Conservation (phyloP, 257 asterid genomes). For the Lantana camara region DNA sequence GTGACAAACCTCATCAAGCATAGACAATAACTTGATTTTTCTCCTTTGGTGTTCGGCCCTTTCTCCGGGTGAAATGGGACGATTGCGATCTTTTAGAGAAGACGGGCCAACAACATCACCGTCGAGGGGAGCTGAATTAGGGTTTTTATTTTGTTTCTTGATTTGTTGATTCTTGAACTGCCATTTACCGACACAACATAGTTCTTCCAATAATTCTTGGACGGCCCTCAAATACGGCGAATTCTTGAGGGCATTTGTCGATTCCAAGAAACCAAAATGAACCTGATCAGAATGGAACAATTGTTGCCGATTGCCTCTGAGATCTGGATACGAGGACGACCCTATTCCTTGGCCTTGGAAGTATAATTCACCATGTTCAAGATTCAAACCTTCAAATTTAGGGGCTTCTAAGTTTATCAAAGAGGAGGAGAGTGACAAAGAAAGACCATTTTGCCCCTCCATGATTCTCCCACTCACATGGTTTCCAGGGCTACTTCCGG, state of each 20-base stretch:
- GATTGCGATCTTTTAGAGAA: conserved; percentile 30
- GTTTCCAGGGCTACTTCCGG: conserved; percentile 25
- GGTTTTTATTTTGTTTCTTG: conserved; percentile 40
- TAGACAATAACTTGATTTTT: conserved; percentile 51
- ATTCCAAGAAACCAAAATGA: conserved; percentile 43
- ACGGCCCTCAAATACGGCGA: conserved; percentile 42
- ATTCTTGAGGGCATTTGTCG: conserved; percentile 37
- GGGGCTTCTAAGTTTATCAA: conserved; percentile 39
- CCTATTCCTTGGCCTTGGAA: conserved; percentile 34
- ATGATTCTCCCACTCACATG: conserved; percentile 20
- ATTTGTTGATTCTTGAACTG: conserved; percentile 36
- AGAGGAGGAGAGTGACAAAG: conserved; percentile 52
- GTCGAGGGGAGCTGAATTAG: conserved; percentile 33
- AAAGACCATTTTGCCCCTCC: conserved; percentile 50
- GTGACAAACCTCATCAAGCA: conserved; percentile 57
- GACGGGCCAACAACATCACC: conserved; percentile 24
- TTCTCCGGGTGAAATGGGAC: conserved; percentile 45
- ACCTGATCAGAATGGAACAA: conserved; percentile 23
- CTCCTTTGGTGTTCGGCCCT: conserved; percentile 53
- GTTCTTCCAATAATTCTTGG: conserved; percentile 53
- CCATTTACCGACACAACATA: conserved; percentile 57
- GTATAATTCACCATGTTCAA: conserved; percentile 36
- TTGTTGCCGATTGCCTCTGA: conserved; percentile 12
- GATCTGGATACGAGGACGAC: conserved; percentile 3
- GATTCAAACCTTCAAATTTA: conserved; percentile 42